Percentiles rank a stretch among this genome's conserved stretches.
phyloP scores from a whole-genome alignment of 805 yeast genomes.

The Barnettozyma siamensis region DNA sequence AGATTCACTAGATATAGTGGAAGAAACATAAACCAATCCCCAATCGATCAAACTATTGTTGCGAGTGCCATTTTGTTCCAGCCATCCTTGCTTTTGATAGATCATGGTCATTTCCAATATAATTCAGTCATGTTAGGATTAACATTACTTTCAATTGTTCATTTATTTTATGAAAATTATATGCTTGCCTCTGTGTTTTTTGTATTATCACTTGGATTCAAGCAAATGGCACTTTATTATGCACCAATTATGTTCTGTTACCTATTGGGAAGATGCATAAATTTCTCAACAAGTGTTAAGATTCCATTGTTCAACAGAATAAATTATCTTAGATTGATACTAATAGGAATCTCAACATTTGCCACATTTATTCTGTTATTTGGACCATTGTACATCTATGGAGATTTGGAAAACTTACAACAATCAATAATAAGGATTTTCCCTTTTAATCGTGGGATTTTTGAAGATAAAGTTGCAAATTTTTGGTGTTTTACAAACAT shows the following conservation, averaged over 20 bases:
- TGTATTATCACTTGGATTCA: constrained; percentile 72
- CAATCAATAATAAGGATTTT: constrained; percentile 72
- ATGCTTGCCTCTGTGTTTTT: constrained; percentile 71
- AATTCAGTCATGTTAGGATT: constrained; percentile 93
- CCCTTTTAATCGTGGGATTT: constrained; percentile 89
- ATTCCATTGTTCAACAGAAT: constrained; percentile 32
- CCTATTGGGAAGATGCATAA: constrained; percentile 49
- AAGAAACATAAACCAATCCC: constrained; percentile 45
- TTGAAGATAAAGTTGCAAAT: constrained; percentile 96
- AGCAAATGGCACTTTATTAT: constrained; percentile 94
- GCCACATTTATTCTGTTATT: constrained; percentile 45
- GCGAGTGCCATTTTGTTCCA: constrained; percentile 78
- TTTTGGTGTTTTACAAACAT: constrained; percentile 95
- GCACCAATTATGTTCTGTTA: constrained; percentile 84
- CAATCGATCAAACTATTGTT: constrained; percentile 72
- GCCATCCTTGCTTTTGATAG: constrained; percentile 78
- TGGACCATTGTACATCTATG: constrained; percentile 52
- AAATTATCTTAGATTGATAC: constrained; percentile 50
- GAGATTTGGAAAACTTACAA: constrained; percentile 32
- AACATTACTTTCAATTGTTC: constrained; percentile 60
- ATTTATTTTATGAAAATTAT: constrained; percentile 56
- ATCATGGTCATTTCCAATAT: constrained; percentile 97
- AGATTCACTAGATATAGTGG: constrained; percentile 70
- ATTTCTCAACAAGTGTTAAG: constrained; percentile 12
- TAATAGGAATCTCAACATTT: constrained; percentile 61